Conservation (phyloP, 495 filamentous ascomycete genomes). For the Thermothielavioides terrestris region DNA sequence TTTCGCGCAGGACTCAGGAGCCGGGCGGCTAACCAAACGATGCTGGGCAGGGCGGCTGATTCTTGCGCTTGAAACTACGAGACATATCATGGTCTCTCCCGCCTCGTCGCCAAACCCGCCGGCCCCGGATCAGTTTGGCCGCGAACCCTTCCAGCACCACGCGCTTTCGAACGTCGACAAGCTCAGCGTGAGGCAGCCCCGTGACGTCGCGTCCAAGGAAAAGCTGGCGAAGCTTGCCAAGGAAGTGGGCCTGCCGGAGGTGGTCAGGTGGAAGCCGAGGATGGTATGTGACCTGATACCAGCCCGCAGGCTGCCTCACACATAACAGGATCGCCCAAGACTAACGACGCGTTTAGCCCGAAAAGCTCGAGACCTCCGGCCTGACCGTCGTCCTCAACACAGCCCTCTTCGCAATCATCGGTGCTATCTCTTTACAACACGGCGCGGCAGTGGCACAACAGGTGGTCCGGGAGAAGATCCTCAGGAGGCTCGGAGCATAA, state of each 20-base stretch:
- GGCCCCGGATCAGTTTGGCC: slow-evolving; percentile 38
- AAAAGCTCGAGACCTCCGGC: slow-evolving; percentile 64
- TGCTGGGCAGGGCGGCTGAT: slow-evolving; percentile 62
- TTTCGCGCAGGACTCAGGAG: slow-evolving; percentile 17
- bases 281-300: slow-evolving; percentile 45
- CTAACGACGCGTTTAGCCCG: slow-evolving; percentile 42
- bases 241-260: slow-evolving; percentile 58
- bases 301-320: background rate
- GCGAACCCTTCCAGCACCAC: slow-evolving; percentile 62
- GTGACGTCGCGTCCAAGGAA: slow-evolving; percentile 45
- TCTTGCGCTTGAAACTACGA: slow-evolving; percentile 65
- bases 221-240: slow-evolving; percentile 58
- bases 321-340: slow-evolving; percentile 4
- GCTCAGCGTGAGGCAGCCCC: slow-evolving; percentile 47
- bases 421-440: slow-evolving; percentile 76
- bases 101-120: slow-evolving; percentile 17
- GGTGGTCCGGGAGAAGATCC: slow-evolving; percentile 67
- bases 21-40: slow-evolving; percentile 3
- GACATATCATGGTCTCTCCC: slow-evolving; percentile 52
- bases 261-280: slow-evolving; percentile 81
- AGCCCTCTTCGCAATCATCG: slow-evolving; percentile 74
- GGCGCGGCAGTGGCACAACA: slow-evolving; percentile 70
- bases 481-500: slow-evolving; percentile 37
- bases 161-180: slow-evolving; percentile 64
- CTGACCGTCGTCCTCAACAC: slow-evolving; percentile 61